phyloP scores from a whole-genome alignment of 768 basidiomycete species.

The Kwoniella europaea region DNA sequence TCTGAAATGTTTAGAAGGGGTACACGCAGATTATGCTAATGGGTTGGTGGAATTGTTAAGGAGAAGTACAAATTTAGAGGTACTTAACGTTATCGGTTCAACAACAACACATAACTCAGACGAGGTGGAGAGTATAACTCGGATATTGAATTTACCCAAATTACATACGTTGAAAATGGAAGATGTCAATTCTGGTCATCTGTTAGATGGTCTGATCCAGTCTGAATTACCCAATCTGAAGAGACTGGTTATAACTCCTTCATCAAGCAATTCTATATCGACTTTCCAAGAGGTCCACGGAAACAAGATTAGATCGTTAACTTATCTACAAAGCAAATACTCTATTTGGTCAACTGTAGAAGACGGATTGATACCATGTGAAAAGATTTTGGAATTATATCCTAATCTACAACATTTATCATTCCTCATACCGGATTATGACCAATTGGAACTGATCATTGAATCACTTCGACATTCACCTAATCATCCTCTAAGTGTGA shows the following conservation, averaged over 20 bases:
- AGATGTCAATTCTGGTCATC: constrained; percentile 34
- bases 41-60: constrained; percentile 10
- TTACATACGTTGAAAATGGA: constrained; percentile 47
- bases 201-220: constrained; percentile 37
- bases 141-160: constrained; percentile 18
- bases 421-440: constrained; percentile 35
- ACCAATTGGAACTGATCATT: constrained; percentile 21
- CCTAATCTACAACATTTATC: constrained; percentile 40
- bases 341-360: constrained; percentile 31
- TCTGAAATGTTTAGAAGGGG: constrained; percentile 32
- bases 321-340: constrained; percentile 43
- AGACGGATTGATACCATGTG: constrained; percentile 25
- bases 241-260: constrained; percentile 43
- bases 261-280: constrained; percentile 35
- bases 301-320: constrained; percentile 40
- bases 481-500: constrained; percentile 35
- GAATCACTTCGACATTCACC: not conserved
- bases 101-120: not conserved
- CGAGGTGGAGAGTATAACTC: not conserved
- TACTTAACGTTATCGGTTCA: constrained; percentile 14
- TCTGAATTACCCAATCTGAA: constrained; percentile 43
- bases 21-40: constrained; percentile 20
- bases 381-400: constrained; percentile 37
- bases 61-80: constrained; percentile 13
- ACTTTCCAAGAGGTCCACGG: constrained; percentile 44